phyloP scores from a whole-genome alignment of 148 eudicot genomes.

The Chenopodium suecicum region DNA sequence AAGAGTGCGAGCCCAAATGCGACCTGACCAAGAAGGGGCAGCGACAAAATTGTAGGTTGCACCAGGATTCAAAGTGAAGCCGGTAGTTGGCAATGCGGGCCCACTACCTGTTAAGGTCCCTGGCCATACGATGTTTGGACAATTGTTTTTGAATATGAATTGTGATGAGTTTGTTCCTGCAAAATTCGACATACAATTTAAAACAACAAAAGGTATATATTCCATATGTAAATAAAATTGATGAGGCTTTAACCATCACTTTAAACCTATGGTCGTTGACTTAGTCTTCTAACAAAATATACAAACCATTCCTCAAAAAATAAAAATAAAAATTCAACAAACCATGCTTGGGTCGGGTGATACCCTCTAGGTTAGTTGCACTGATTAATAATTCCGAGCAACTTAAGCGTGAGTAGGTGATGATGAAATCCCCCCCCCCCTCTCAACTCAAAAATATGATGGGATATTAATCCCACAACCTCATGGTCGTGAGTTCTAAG shows the following conservation, averaged over 20 bases:
- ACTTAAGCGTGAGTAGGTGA: not conserved
- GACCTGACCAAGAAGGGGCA: constrained; percentile 48
- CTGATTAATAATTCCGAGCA: too few species aligned
- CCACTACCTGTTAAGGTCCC: constrained; percentile 48
- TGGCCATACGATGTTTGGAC: constrained; percentile 52
- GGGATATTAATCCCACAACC: not conserved
- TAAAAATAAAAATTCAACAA: too few species aligned
- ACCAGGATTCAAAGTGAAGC: constrained; percentile 32
- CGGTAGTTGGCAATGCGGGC: constrained; percentile 33
- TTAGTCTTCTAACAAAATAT: too few species aligned
- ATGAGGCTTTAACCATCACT: too few species aligned
- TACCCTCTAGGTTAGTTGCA: too few species aligned
- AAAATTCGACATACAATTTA: not conserved
- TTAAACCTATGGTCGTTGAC: too few species aligned
- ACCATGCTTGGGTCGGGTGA: too few species aligned
- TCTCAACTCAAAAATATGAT: too few species aligned
- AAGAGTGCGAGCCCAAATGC: constrained; percentile 50
- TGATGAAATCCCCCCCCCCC: too few species aligned
- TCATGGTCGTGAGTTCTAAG: not conserved
- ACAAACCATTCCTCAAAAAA: too few species aligned
- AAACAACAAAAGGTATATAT: too few species aligned
- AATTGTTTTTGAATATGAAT: constrained; percentile 43
- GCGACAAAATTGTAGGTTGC: constrained; percentile 26
- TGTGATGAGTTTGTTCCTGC: constrained; percentile 33
- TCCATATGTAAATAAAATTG: too few species aligned